Conservation (phyloP, 345 rosid species). For the Lepidium aucheri region DNA sequence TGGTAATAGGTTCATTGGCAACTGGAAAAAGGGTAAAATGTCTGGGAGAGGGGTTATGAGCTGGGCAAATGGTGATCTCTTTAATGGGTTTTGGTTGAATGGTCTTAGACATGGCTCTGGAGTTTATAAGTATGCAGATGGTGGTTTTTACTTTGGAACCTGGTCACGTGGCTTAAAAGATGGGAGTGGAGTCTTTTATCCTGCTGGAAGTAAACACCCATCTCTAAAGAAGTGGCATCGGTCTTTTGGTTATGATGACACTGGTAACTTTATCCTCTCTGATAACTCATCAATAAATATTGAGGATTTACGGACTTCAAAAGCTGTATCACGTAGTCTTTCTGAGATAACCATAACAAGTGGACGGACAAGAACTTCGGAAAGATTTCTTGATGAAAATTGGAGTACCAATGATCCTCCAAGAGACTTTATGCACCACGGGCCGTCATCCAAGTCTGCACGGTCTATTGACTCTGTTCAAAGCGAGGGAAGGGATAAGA, state of each 20-base stretch:
- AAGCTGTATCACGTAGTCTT: constrained; percentile 44
- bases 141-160: constrained; percentile 73
- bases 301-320: constrained; percentile 31
- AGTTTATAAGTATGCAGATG: constrained; percentile 66
- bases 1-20: constrained; percentile 73
- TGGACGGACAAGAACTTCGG: constrained; percentile 35
- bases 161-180: constrained; percentile 81
- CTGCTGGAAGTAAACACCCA: constrained; percentile 70
- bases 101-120: constrained; percentile 82
- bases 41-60: constrained; percentile 85
- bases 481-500: constrained; percentile 22
- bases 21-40: constrained; percentile 82
- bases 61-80: constrained; percentile 80
- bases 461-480: constrained; percentile 26
- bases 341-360: constrained; percentile 53
- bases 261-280: constrained; percentile 29
- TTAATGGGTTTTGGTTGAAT: constrained; percentile 75
- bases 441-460: constrained; percentile 33
- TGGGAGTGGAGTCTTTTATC: constrained; percentile 79
- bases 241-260: constrained; percentile 36
- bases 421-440: constrained; percentile 29
- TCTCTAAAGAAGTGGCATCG: constrained; percentile 46
- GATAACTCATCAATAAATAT: constrained; percentile 34
- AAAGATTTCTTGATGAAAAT: constrained; percentile 44
- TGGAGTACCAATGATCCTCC: constrained; percentile 29